Evolutionary conservation across 2,329 filamentous ascomycete genomes (phyloP), one percentile per base, ranked within the genome.

Genomic region (Chaetomium sp.): DNA sequence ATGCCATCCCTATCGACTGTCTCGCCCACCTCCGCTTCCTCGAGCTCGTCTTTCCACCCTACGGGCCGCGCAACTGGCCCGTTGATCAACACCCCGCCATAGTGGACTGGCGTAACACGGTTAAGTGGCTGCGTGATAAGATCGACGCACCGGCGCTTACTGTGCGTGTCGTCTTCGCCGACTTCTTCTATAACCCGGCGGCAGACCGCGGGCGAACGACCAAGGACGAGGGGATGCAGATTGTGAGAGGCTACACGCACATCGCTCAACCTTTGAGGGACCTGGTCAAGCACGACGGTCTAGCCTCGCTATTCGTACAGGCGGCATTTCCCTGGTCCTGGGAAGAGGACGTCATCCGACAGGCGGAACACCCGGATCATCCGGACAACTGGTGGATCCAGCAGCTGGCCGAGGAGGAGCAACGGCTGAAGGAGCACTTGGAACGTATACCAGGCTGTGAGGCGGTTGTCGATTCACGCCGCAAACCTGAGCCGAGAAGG

Each of bases 1-100:
- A 65, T 10, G 10, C 51, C n/a, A 31, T 63, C 25, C 60, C 60
- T 3, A 9, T 25, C 19, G 29, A 49, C 50, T 63, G 56, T 31
- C 55, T 65, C 56, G 50, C 64, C 60, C 8, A 65, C 51, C 60
- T 65, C 56, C 54, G 64, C 55, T 63, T 63, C 23, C 59, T 65
- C 35, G 64, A 65, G 56, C 8, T 65, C 5, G 50, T 63, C 38
- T 65, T 65, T 31, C 64, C 56, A 12, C 49, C 50, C n/a, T 63
- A 63, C 56, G 23, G 2, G n/a, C 50, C 21, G 9, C 13, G 53
- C 50, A 13, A 21, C 50, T 65, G 64, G 64, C 64, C 60, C 5
- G 13, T 16, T 8, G 19, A 16, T 5, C 33, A 61, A 12, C 33
- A 42, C 45, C 21, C 60, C 27, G 19, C 60, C 5, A 51, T 54